Conservation (phyloP, 2,329 filamentous ascomycete species). For the Seiridium unicorne region DNA sequence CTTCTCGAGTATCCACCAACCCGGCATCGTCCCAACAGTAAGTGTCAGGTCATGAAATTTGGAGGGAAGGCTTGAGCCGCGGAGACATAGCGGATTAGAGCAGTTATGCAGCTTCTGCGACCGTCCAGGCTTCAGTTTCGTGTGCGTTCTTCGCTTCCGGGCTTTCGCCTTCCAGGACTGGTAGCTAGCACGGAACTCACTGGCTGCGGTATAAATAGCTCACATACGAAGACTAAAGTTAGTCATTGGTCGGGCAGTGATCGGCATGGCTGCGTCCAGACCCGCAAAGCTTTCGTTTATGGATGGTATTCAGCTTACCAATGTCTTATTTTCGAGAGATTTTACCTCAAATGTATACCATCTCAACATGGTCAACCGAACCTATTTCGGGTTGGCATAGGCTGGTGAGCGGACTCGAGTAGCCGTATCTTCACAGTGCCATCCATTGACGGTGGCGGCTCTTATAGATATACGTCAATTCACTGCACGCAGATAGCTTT, state of each 20-base stretch:
- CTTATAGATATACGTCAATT: too few species aligned
- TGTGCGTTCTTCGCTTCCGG: not conserved
- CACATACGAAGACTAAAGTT: not conserved
- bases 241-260: not conserved
- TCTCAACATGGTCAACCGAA: too few species aligned
- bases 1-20: not conserved
- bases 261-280: not conserved
- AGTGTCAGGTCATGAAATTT: not conserved
- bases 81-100: not conserved
- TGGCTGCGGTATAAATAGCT: conserved; percentile 1
- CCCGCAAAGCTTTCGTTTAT: not conserved
- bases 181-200: not conserved
- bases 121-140: not conserved
- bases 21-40: not conserved
- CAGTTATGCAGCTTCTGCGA: not conserved
- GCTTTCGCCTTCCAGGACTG: not conserved
- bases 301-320: not conserved
- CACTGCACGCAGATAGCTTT: too few species aligned
- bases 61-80: not conserved
- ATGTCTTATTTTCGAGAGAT: not conserved
- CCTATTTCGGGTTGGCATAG: too few species aligned
- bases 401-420: too few species aligned
- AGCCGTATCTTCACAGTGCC: too few species aligned
- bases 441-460: too few species aligned
- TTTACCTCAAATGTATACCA: not conserved